Conservation (phyloP, 768 basidiomycete genomes). For the Boletus barrowsii region DNA sequence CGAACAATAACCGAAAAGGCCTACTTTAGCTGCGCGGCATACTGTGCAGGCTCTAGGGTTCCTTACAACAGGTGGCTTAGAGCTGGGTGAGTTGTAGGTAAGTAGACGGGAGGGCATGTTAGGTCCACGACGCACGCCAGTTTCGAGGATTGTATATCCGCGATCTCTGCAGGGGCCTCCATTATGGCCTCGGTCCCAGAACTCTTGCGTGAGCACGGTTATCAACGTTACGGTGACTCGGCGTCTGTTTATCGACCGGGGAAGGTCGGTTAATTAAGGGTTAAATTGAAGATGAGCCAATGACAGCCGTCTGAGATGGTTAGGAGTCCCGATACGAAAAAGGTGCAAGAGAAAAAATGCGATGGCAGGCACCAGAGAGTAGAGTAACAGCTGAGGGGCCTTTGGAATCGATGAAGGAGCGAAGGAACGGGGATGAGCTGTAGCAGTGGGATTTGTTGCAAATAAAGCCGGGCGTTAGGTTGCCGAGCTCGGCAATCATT, state of each 20-base stretch:
- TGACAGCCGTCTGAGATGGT: slow-evolving; percentile 9
- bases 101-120: slow-evolving; percentile 8
- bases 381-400: slow-evolving; percentile 10
- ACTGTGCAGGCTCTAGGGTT: slow-evolving; percentile 74
- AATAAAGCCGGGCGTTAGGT: slow-evolving; percentile 39
- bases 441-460: slow-evolving; percentile 38
- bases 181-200: slow-evolving; percentile 22
- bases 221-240: slow-evolving; percentile 40
- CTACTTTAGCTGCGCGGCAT: slow-evolving; percentile 79
- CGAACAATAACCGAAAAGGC: slow-evolving; percentile 13
- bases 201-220: slow-evolving; percentile 28
- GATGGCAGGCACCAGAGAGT: slow-evolving; percentile 4
- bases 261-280: slow-evolving; percentile 40
- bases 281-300: slow-evolving; percentile 26
- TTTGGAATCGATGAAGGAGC: slow-evolving; percentile 31
- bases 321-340: not conserved
- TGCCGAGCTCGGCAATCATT: slow-evolving; percentile 38
- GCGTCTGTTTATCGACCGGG: slow-evolving; percentile 41
- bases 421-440: slow-evolving; percentile 30
- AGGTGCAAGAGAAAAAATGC: slow-evolving; percentile 1
- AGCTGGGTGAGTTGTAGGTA: slow-evolving; percentile 24
- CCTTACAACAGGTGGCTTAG: slow-evolving; percentile 44
- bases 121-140: slow-evolving; percentile 18
- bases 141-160: slow-evolving; percentile 32
- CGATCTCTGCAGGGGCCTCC: slow-evolving; percentile 26